phyloP scores from a whole-genome alignment of 2,329 filamentous ascomycete species.

The Hymenoscyphus occultus region DNA sequence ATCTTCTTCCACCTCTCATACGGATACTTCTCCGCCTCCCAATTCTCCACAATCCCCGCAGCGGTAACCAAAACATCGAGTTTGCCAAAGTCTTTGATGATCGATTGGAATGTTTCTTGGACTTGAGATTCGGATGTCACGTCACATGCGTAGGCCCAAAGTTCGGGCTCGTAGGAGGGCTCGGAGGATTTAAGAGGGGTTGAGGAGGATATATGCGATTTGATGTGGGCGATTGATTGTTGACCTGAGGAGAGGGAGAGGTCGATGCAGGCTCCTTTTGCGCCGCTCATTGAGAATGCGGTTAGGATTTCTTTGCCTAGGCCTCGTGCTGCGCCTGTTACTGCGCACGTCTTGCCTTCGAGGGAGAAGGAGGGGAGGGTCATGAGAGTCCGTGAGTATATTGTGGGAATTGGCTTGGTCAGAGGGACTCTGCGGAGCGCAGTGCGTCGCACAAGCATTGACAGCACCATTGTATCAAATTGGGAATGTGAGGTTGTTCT shows the following conservation, averaged over 20 bases:
- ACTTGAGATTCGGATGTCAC: slow-evolving; percentile 40
- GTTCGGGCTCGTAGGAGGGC: slow-evolving; percentile 29
- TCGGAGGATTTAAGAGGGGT: slow-evolving; percentile 17
- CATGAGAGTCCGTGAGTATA: slow-evolving; percentile 21
- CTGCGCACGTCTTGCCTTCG: slow-evolving; percentile 42
- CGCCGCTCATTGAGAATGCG: slow-evolving; percentile 35
- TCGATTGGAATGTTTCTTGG: slow-evolving; percentile 37
- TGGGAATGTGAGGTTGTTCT: background rate
- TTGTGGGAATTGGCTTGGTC: background rate
- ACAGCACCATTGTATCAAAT: slow-evolving; percentile 2
- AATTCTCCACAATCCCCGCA: slow-evolving; percentile 40
- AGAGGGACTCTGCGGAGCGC: background rate
- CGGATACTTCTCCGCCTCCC: slow-evolving; percentile 36
- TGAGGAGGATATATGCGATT: slow-evolving; percentile 28
- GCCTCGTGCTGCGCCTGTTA: slow-evolving; percentile 51
- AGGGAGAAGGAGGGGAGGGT: slow-evolving; percentile 42
- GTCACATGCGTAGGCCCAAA: slow-evolving; percentile 41
- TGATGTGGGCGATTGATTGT: slow-evolving; percentile 35
- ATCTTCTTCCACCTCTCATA: slow-evolving; percentile 38
- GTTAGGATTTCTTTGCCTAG: slow-evolving; percentile 49
- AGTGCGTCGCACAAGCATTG: slow-evolving; percentile 3
- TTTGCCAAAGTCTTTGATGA: slow-evolving; percentile 38
- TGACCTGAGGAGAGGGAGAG: slow-evolving; percentile 20
- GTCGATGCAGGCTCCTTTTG: slow-evolving; percentile 30
- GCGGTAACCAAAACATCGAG: slow-evolving; percentile 42